Evolutionary conservation across 805 yeast species (phyloP), one percentile per base, ranked within the genome.

Genomic region (Cyberlindnera americana): DNA sequence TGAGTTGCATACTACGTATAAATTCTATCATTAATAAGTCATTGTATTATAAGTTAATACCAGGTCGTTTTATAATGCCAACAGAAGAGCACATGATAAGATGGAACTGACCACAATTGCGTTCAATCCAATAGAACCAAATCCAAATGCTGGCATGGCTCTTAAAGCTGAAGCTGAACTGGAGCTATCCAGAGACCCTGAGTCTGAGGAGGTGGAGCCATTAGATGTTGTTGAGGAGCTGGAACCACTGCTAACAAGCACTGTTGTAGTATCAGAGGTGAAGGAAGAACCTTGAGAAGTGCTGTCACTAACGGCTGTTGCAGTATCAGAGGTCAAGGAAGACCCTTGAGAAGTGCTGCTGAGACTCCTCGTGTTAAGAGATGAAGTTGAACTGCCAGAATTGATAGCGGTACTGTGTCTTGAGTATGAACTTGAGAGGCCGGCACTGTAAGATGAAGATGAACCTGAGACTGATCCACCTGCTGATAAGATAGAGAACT

Each of bases 401-500:
- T n/a, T n/a, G 18, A 24, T 15, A 19, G 33, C 35, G 4, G 49
- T 23, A n/a, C 43, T 43, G 40, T 39, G 37, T 38, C 41, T 42
- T 15, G 43, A 35, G 31, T 18, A 42, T 3, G 45, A 40, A 19
- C 43, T 46, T 16, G 47, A 29, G 10, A 35, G 24, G n/a, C 19
- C 30, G 19, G 27, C 31, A n/a, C 48, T 35, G 13, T 44, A 26
- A 17, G 46, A 30, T 49, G 34, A 59, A 49, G 54, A 19, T 5
- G 34, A 21, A n/a, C 18, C 19, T 6, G 34, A 31, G 11, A 26
- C 6, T 5, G 25, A 22, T n/a, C 52, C 62, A 34, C 67, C 70
- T 24, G 49, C 44, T 18, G 60, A 65, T 30, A 73, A 60, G 7
- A 54, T 48, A 22, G 56, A 61, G 48, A 70, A 73, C 34, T 73